A percentile compares a stretch with the other conserved stretches of the same genome.
Conservation (phyloP, 257 asterid genomes). For the Fraxinus cuspidata region DNA sequence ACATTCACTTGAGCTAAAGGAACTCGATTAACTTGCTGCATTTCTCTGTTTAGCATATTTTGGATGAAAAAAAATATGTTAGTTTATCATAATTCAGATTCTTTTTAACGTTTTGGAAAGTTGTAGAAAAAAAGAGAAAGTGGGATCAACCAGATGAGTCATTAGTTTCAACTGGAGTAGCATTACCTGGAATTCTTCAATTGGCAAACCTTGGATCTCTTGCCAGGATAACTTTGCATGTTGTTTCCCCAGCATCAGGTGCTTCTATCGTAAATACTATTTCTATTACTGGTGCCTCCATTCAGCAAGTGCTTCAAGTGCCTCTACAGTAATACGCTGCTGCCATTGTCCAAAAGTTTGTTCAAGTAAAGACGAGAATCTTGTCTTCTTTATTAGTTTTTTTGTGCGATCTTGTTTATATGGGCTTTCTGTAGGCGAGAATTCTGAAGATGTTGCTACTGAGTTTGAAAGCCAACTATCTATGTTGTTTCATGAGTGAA, state of each 20-base stretch:
- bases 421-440: background rate
- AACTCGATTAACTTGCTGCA: background rate
- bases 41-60: background rate
- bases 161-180: conserved; percentile 56
- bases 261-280: conserved; percentile 53
- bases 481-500: background rate
- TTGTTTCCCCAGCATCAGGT: conserved; percentile 44
- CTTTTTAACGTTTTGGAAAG: background rate
- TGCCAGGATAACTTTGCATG: conserved; percentile 45
- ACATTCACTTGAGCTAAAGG: background rate
- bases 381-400: conserved; percentile 4
- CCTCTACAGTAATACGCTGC: conserved; percentile 77
- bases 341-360: conserved; percentile 72
- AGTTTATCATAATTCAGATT: background rate
- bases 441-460: too few species aligned
- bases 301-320: conserved; percentile 40
- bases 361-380: too few species aligned
- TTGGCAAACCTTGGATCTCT: conserved; percentile 54
- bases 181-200: conserved; percentile 57
- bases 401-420: conserved; percentile 14
- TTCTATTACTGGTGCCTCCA: conserved; percentile 36
- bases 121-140: conserved; percentile 81
- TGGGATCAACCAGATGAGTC: conserved; percentile 98
- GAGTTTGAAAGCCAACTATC: background rate
- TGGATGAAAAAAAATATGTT: background rate